Base-by-base conservation (phyloP, 2,329 filamentous ascomycete genomes). In the Penicillium oxalicum region DNA sequence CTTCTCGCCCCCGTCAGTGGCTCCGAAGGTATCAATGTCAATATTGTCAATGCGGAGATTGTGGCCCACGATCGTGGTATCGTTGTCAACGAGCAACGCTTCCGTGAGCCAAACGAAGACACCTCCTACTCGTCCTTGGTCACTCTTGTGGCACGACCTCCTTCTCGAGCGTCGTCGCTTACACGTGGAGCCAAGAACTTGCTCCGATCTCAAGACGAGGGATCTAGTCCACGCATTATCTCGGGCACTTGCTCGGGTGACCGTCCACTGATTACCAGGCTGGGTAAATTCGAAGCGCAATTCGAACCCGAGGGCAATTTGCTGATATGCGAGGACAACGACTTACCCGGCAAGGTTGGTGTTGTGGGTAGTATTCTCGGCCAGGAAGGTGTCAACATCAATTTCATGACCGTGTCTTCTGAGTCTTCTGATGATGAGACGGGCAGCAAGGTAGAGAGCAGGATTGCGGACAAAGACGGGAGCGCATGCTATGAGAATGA, bases 281-380 rank as follows among this genome's bases (percentile, higher is more conserved):
- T 93, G 7, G 87, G 83, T 60, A 78, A 83, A 1, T 93, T 91
- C 71, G 80, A 78, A 35, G 86, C 86, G 0, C 82, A 81, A 4
- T 91, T 93, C 56, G 76, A 80, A 9, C 87, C 87, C 0, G 79
- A 86, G 50, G 87, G 87, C 0, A 88, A 81, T 0, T 66, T 91
- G 50, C 74, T 91, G n/a, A 84, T 91, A 50, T 79, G 88, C 59
- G 80, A 88, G 61, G 91, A 91, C 70, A 90, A 87, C 60, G 87
- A 93, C 62, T 78, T 83, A 54, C 86, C 86, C 0, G 88, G 88
- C 9, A 91, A 90, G 74, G 91, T 93, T 64, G 88, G 88, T 2
- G 81, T 82, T 34, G 87, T 93, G 2, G 88, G 88, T 0, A 83
- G 77, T 49, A 76, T 83, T 44, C 70, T 91, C 26, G 88, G 87